Base-by-base conservation (phyloP, 257 asterid genomes). In the Thymus mandschuricus region DNA sequence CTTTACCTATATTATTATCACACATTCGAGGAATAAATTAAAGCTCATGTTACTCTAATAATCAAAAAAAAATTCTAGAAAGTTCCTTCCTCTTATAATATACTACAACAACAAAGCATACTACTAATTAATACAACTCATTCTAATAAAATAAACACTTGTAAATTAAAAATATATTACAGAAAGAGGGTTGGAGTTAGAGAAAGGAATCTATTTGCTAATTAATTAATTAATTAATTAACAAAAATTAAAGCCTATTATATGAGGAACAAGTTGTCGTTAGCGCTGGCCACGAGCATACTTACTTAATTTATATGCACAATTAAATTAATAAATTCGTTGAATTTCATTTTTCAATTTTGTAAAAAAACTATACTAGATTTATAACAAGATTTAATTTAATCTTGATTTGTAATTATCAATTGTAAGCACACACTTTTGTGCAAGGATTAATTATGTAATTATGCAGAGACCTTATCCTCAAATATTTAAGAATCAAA, bases 191-290 rank as follows among this genome's bases (percentile, higher is more conserved):
- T 38, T 74, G 78, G 81, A 81, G 71, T n/a, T 75, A 43, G 67
- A 57, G 45, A 76, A 77, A 75, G 71, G 83, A 83, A 80, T 75
- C 80, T 72, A 58, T 64, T 68, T 64, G 64, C 59, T 52, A 50
- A 77, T 51, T 51, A 51, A 46, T 38, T 6, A 21, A 21, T 21
- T 21, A 21, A 21, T 21, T 73, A 64, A 68, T 11, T 69, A 12
- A 60, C 56, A 35, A 55, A 38, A 68, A 21, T 21, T 21, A 21
- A 65, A 44, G 59, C 68, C 68, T 76, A 49, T 68, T 44, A 69
- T 58, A 51, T 27, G 43, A 57, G 30, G 43, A 57, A 21, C 75
- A 73, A 73, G 61, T 69, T 74, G 80, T 77, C 70, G 51, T 72
- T 80, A 65, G 68, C 64, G 57, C 71, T 65, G 83, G 73, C 72